Percentiles rank a stretch among this genome's conserved stretches.
Conservation (phyloP, 441 rosid genomes). For the Pelargonium cotyledonis region DNA sequence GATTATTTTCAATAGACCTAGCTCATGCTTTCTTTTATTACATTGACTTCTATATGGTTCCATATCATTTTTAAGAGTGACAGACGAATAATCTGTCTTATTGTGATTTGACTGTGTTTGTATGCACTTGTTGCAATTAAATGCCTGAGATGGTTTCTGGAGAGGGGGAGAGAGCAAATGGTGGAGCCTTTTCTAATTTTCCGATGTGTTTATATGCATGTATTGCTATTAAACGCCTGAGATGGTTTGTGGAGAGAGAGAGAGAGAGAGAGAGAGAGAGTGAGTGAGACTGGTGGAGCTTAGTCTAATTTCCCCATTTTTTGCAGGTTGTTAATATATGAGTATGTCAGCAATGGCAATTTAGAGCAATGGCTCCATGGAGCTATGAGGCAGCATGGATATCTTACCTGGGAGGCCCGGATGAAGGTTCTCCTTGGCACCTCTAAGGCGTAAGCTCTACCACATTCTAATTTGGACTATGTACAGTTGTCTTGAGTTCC, state of each 20-base stretch:
- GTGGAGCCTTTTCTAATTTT: no score
- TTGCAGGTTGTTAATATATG: constrained; percentile 77
- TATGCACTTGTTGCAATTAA: not conserved
- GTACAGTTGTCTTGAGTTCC: constrained; percentile 14
- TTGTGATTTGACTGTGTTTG: not conserved
- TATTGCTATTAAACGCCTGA: no score
- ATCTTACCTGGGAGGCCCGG: constrained; percentile 96
- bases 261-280: no score
- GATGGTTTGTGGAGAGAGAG: no score
- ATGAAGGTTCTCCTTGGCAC: constrained; percentile 85
- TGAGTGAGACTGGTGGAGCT: not conserved
- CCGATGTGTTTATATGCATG: no score
- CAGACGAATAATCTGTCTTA: not conserved
- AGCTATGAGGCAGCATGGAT: constrained; percentile 83
- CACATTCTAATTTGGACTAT: not conserved
- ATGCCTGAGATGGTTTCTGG: not conserved
- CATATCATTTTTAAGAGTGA: not conserved
- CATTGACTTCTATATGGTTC: not conserved
- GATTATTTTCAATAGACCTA: no score
- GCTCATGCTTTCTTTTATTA: not conserved
- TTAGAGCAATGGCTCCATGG: constrained; percentile 99
- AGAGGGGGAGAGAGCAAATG: no score
- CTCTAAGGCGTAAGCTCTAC: constrained; percentile 76
- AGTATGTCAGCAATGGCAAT: constrained; percentile 89
- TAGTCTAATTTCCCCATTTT: not conserved